phyloP scores from a whole-genome alignment of 345 rosid species.

The Erucastrum elatum region DNA sequence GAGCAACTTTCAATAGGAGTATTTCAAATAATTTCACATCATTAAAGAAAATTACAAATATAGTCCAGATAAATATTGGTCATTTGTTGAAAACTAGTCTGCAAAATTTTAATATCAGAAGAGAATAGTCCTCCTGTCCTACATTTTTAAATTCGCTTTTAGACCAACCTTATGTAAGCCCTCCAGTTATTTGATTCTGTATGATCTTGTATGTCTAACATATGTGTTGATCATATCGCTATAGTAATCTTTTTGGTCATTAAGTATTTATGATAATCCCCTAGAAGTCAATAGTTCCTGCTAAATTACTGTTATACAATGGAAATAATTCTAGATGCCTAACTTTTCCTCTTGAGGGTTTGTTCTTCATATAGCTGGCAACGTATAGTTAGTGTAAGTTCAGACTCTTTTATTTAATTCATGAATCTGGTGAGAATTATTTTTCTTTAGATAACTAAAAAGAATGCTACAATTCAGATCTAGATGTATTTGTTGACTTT shows the following conservation, averaged over 20 bases:
- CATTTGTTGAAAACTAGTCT: too few species aligned
- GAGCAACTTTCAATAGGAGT: background rate
- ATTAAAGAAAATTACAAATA: too few species aligned
- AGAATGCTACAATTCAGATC: background rate
- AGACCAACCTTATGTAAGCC: background rate
- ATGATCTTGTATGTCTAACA: background rate
- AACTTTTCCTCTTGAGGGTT: background rate
- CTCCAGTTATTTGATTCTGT: background rate
- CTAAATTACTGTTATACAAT: background rate
- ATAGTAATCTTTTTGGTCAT: conserved; percentile 2
- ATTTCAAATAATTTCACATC: too few species aligned
- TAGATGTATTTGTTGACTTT: conserved; percentile 20
- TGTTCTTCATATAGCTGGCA: background rate
- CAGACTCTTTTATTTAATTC: conserved; percentile 7
- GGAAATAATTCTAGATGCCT: background rate
- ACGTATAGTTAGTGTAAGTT: background rate
- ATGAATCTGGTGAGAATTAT: background rate
- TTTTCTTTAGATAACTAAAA: background rate
- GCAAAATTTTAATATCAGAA: background rate
- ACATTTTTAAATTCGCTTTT: background rate
- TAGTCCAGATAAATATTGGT: too few species aligned
- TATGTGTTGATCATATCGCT: conserved; percentile 54
- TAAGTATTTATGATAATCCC: background rate
- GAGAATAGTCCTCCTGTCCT: background rate
- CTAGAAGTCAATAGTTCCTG: background rate